Percentiles rank a stretch among this genome's conserved stretches.
phyloP scores from a whole-genome alignment of 345 rosid species.

The Eucalyptus camaldulensis region DNA sequence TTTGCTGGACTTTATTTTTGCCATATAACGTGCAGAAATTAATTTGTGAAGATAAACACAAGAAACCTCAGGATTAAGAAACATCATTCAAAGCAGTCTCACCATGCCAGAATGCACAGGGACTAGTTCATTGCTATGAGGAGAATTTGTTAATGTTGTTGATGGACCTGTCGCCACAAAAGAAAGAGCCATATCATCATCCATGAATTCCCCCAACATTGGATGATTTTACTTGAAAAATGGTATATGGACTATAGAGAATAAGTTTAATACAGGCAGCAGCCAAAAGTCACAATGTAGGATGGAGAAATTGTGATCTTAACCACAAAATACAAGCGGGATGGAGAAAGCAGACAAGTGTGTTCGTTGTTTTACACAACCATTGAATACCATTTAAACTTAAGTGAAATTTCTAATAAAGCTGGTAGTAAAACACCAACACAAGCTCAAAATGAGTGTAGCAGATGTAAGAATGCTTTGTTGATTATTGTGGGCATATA shows the following conservation, averaged over 20 bases:
- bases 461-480: background rate
- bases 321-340: background rate
- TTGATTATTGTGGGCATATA: background rate
- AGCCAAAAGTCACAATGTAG: background rate
- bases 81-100: background rate
- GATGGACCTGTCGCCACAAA: background rate
- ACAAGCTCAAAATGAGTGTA: background rate
- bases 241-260: background rate
- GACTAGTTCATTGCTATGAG: background rate
- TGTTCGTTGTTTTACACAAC: background rate
- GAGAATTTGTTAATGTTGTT: background rate
- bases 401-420: background rate
- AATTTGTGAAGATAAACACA: background rate
- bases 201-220: background rate
- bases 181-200: background rate
- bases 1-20: background rate
- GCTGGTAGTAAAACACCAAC: background rate
- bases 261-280: background rate
- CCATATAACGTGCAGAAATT: background rate
- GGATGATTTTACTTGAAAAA: background rate
- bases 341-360: background rate
- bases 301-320: background rate
- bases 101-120: background rate
- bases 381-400: background rate
- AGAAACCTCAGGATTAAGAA: background rate